Percentiles rank a stretch among this genome's conserved stretches.
Conservation (phyloP, 192 early-diverging fungal species). For the Coemansia sp. region DNA sequence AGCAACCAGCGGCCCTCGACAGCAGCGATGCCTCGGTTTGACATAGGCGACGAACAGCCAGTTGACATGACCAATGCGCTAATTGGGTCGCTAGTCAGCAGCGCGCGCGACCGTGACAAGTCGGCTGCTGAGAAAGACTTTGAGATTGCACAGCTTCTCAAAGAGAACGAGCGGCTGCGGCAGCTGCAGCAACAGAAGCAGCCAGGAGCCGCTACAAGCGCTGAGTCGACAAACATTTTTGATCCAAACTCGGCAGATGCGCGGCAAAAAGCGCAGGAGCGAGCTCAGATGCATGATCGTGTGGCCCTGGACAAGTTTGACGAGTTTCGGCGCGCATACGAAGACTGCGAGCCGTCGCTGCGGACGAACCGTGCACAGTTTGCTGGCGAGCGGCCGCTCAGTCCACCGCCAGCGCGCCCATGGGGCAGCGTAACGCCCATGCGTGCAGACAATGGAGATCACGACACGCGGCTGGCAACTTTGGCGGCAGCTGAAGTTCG, state of each 20-base stretch:
- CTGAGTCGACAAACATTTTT: conserved; percentile 22
- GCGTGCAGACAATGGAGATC: conserved; percentile 24
- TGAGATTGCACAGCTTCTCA: conserved; percentile 19
- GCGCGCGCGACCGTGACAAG: conserved; percentile 25
- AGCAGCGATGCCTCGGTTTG: background rate
- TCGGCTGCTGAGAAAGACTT: conserved; percentile 19
- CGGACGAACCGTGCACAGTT: conserved; percentile 41
- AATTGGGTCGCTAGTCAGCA: conserved; percentile 24
- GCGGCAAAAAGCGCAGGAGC: conserved; percentile 23
- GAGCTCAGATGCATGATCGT: conserved; percentile 16
- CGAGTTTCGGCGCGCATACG: conserved; percentile 43
- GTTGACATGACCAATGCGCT: conserved; percentile 20
- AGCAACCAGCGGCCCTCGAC: conserved; percentile 1
- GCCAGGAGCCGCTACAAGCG: background rate
- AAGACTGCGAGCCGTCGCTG: conserved; percentile 49
- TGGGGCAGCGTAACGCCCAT: conserved; percentile 40
- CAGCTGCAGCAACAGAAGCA: conserved; percentile 9
- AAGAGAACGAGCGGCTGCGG: conserved; percentile 20
- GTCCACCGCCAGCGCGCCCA: conserved; percentile 35
- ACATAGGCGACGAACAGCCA: background rate
- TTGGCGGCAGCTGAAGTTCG: conserved; percentile 38
- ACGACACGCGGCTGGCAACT: conserved; percentile 23
- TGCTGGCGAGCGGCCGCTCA: conserved; percentile 45
- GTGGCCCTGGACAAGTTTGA: conserved; percentile 46
- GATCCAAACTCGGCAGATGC: conserved; percentile 18